phyloP scores from a whole-genome alignment of 805 yeast species.

The Lipomyces yamanashiensis region DNA sequence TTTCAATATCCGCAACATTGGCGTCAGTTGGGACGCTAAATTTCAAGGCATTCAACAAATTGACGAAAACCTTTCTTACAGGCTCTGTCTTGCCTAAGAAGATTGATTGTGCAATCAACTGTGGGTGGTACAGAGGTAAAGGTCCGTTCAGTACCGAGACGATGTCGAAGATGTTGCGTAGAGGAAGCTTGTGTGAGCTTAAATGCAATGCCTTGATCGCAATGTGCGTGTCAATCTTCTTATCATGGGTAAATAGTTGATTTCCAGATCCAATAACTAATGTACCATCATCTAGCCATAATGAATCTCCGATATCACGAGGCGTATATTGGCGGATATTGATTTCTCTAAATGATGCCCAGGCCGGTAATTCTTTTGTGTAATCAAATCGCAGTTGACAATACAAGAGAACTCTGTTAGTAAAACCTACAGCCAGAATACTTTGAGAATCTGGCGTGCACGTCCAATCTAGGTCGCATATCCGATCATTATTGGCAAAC shows the following conservation, averaged over 20 bases:
- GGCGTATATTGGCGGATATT: conserved; percentile 71
- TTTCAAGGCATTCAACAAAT: conserved; percentile 59
- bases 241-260: conserved; percentile 82
- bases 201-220: conserved; percentile 57
- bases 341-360: conserved; percentile 72
- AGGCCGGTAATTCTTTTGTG: conserved; percentile 77
- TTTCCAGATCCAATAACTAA: conserved; percentile 87
- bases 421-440: conserved; percentile 79
- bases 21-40: conserved; percentile 54
- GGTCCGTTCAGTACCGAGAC: conserved; percentile 86
- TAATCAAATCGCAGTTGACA: conserved; percentile 88
- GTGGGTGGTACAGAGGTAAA: conserved; percentile 89
- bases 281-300: conserved; percentile 81
- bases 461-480: conserved; percentile 88
- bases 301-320: conserved; percentile 84
- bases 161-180: conserved; percentile 60
- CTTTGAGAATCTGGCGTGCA: conserved; percentile 67
- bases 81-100: conserved; percentile 62
- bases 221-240: conserved; percentile 61
- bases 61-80: conserved; percentile 61
- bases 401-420: conserved; percentile 63
- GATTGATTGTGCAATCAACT: conserved; percentile 74
- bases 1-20: conserved; percentile 43
- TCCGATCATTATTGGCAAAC: conserved; percentile 46
- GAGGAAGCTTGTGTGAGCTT: conserved; percentile 53